Base-by-base conservation (phyloP, 345 rosid species). In the Trapa bicornis region DNA sequence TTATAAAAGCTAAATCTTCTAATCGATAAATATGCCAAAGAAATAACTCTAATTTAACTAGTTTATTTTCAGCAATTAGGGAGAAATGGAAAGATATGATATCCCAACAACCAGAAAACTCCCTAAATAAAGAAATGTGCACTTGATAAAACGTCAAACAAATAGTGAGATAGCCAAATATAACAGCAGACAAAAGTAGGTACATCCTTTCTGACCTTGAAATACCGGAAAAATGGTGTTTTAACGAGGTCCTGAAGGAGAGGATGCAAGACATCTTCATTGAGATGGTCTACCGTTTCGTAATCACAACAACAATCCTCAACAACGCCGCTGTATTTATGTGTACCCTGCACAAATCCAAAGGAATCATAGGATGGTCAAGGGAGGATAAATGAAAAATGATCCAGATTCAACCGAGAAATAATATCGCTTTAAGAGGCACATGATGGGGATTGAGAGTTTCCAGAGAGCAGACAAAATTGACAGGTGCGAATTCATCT, bases 261-360 rank as follows among this genome's bases (percentile, higher is more conserved):
- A 54, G 99, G 96, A 84, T 89, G 73, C 82, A 88, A 76, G 37
- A 85, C 85, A 67, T 87, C 79, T 13, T 71, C 75, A 73, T 94
- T 94, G 6, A 92, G 73, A 68, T 69, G 67, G 71, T 89, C 84
- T 33, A 88, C 98, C 14, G 92, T 88, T 79, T 94, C 91, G n/a
- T 89, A 91, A 70, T 91, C 91, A 64, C 99, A 91, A 68, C 95
- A 89, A 74, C 96, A 94, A 64, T 85, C 99, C 80, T 91, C 95
- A 9, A 94, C 86, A 63, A 86, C 76, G 39, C 99, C 99, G 53
- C 71, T 82, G 72, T 81, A 83, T 73, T 79, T 78, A 53, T 77
- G 77, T 47, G 69, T 65, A 60, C 77, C 80, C 91, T 86, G 76
- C 76, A 0, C 37, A 58, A 32, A 9, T n/a, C 17, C 22, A 54